phyloP scores from a whole-genome alignment of 1,284 basidiomycete species.

The Malassezia restricta region DNA sequence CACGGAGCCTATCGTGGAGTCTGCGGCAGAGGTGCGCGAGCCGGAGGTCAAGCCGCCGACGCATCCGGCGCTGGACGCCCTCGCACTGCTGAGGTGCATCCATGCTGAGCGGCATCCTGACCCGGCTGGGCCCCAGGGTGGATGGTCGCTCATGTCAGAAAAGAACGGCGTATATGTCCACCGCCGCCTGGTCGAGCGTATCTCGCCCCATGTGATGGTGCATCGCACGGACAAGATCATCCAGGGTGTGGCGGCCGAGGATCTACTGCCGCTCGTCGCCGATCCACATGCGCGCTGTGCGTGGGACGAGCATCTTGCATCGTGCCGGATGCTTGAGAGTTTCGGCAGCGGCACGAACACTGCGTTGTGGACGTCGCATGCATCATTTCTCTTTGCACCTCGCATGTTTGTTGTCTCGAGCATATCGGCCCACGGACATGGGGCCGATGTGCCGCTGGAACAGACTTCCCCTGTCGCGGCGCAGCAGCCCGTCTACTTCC shows the following conservation, averaged over 20 bases:
- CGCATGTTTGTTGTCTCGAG: slow-evolving; percentile 72
- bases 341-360: slow-evolving; percentile 65
- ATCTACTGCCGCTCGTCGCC: slow-evolving; percentile 59
- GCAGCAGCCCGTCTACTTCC: slow-evolving; percentile 46
- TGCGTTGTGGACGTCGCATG: slow-evolving; percentile 50
- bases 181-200: slow-evolving; percentile 61
- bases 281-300: slow-evolving; percentile 56
- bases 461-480: not conserved
- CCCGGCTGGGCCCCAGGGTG: slow-evolving; percentile 51
- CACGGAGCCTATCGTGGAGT: not conserved
- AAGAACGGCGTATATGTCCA: slow-evolving; percentile 65
- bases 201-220: slow-evolving; percentile 70
- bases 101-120: slow-evolving; percentile 47
- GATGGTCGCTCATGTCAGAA: slow-evolving; percentile 70
- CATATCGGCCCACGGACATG: slow-evolving; percentile 52
- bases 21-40: not conserved
- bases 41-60: slow-evolving; percentile 20
- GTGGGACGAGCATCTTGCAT: slow-evolving; percentile 76
- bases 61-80: slow-evolving; percentile 38
- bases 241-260: slow-evolving; percentile 85
- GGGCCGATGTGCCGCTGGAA: not conserved
- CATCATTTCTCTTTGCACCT: slow-evolving; percentile 79
- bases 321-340: slow-evolving; percentile 59
- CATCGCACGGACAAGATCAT: slow-evolving; percentile 83
- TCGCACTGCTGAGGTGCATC: slow-evolving; percentile 36